Evolutionary conservation across 2,329 filamentous ascomycete species (phyloP).

Genomic region (Monosporascus ibericus): DNA sequence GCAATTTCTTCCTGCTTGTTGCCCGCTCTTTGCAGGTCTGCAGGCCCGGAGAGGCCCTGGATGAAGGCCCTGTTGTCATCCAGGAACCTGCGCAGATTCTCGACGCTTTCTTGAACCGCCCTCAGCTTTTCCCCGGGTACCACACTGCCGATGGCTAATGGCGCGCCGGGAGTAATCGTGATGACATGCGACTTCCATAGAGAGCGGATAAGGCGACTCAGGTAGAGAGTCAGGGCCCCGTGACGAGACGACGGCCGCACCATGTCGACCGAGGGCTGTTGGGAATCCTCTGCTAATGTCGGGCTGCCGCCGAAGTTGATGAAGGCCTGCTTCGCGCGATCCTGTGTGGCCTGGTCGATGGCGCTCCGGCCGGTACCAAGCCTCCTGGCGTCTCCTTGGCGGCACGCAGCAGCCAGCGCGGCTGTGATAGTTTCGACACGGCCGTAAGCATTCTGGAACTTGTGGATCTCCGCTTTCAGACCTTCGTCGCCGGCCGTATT

Average conservation of each 20-base stretch:
- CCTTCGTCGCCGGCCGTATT: conserved; percentile 70
- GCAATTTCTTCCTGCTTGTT: conserved; percentile 89
- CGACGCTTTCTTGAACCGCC: conserved; percentile 72
- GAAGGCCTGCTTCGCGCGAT: conserved; percentile 79
- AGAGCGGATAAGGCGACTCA: conserved; percentile 79
- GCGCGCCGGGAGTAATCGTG: conserved; percentile 32
- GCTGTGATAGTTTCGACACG: conserved; percentile 84
- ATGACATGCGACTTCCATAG: conserved; percentile 83
- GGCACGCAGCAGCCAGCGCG: conserved; percentile 88
- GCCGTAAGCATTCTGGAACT: conserved; percentile 81
- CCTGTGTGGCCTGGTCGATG: conserved; percentile 78
- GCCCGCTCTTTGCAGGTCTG: conserved; percentile 69
- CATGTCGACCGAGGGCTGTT: conserved; percentile 67
- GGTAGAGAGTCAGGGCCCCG: conserved; percentile 80
- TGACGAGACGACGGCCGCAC: conserved; percentile 86
- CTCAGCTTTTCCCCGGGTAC: conserved; percentile 64
- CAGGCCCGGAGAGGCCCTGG: conserved; percentile 86
- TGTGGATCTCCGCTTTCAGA: conserved; percentile 73
- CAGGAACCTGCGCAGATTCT: conserved; percentile 74
- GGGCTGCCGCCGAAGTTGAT: conserved; percentile 90
- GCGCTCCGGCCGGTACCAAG: conserved; percentile 68
- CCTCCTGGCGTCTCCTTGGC: conserved; percentile 72
- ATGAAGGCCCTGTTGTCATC: conserved; percentile 86
- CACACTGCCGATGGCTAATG: conserved; percentile 59
- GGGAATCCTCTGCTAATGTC: conserved; percentile 72